These are phyloP conservation scores for Wallemia mellicola DNA, from an alignment of 1,284 basidiomycete species.

Conservation along the genomic window DNA sequence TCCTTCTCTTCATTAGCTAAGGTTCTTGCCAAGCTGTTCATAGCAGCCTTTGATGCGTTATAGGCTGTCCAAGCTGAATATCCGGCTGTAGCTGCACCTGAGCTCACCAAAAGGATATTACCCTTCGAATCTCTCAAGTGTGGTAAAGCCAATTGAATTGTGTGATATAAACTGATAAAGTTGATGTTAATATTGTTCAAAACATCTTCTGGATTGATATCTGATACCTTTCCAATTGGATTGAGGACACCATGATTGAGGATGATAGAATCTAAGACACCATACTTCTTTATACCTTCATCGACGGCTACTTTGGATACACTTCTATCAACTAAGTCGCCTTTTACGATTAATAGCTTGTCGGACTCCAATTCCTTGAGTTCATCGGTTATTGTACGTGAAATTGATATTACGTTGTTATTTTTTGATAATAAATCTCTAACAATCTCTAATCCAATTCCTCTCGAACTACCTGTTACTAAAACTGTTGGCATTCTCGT, in stretches of 20 bases:
- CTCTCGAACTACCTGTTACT: slow-evolving; percentile 14
- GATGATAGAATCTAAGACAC: slow-evolving; percentile 37
- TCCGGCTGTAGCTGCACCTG: slow-evolving; percentile 42
- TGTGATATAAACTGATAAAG: slow-evolving; percentile 44
- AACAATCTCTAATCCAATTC: slow-evolving; percentile 48
- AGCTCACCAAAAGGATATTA: slow-evolving; percentile 44
- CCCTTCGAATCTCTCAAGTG: slow-evolving; percentile 29
- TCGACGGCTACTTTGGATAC: slow-evolving; percentile 24
- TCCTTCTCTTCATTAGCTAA: slow-evolving; percentile 46
- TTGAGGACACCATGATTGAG: slow-evolving; percentile 45
- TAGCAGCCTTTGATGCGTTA: slow-evolving; percentile 46
- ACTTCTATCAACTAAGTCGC: neutral
- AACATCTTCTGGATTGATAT: slow-evolving; percentile 20
- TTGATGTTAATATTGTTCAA: slow-evolving; percentile 47
- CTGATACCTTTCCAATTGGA: slow-evolving; percentile 17
- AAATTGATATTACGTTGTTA: slow-evolving; percentile 39
- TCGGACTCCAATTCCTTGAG: slow-evolving; percentile 22
- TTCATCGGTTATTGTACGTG: slow-evolving; percentile 33
- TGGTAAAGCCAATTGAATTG: slow-evolving; percentile 33
- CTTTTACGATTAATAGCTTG: neutral
- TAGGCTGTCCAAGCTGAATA: slow-evolving; percentile 43
- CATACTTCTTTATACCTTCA: slow-evolving; percentile 26
- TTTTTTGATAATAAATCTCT: slow-evolving; percentile 27
- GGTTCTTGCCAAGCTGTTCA: slow-evolving; percentile 53
- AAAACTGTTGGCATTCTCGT: neutral